These are phyloP conservation scores for Saccharomycopsis hybrid DNA, from an alignment of 1,139 yeast genomes.

Conservation along the genomic window DNA sequence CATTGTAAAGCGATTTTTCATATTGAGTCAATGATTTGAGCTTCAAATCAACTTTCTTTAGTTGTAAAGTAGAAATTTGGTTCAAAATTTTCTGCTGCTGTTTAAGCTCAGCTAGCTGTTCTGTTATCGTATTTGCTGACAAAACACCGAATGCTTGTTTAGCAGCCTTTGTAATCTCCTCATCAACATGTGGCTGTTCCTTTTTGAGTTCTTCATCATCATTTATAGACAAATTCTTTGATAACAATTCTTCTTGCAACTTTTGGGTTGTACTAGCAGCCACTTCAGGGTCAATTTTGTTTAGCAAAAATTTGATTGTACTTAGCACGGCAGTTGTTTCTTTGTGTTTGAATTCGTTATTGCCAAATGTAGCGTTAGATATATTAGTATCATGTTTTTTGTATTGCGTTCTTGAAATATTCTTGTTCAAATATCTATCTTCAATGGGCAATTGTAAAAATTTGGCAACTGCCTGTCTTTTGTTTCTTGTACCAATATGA, in stretches of 20 bases:
- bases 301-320: constrained; percentile 25
- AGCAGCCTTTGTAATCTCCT: constrained; percentile 13
- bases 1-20: constrained; percentile 44
- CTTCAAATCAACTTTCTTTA: constrained; percentile 51
- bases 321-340: constrained; percentile 25
- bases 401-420: constrained; percentile 21
- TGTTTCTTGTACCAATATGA: constrained; percentile 80
- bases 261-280: constrained; percentile 24
- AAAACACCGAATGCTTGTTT: constrained; percentile 28
- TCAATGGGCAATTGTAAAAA: constrained; percentile 93
- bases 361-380: constrained; percentile 4
- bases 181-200: too few relatives aligned
- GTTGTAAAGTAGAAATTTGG: constrained; percentile 50
- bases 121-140: constrained; percentile 25
- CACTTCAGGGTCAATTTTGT: constrained; percentile 25
- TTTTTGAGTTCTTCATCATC: constrained; percentile 10
- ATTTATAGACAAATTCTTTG: not conserved
- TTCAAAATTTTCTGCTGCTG: constrained; percentile 40
- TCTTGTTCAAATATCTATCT: constrained; percentile 59
- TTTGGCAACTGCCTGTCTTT: constrained; percentile 82
- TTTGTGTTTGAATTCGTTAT: constrained; percentile 17
- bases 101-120: constrained; percentile 25
- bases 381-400: constrained; percentile 20
- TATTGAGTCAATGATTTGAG: constrained; percentile 42
- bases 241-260: constrained; percentile 10